A percentile compares a stretch with the other conserved stretches of the same genome.
These are phyloP conservation scores for Plectosphaerella sp. DNA, from an alignment of 2,329 filamentous ascomycete species.

Conservation along the genomic window DNA sequence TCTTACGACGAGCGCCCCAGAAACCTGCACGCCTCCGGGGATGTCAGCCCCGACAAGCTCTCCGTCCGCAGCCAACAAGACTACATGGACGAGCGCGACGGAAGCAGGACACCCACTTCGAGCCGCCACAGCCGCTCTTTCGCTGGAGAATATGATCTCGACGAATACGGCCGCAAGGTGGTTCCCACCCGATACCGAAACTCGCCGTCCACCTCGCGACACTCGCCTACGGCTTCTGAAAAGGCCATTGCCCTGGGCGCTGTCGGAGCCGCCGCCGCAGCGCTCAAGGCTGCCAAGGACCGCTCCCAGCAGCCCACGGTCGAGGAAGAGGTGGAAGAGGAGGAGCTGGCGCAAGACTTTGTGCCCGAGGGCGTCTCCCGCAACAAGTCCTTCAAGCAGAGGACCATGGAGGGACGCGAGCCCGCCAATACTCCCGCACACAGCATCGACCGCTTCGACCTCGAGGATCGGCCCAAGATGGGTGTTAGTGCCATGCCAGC, in stretches of 20 bases:
- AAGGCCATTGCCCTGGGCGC: slow-evolving; percentile 54
- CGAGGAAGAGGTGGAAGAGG: slow-evolving; percentile 24
- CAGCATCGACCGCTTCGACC: slow-evolving; percentile 54
- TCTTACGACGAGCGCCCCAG: slow-evolving; percentile 24
- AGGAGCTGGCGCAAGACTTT: slow-evolving; percentile 21
- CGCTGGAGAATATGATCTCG: slow-evolving; percentile 50
- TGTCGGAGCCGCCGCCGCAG: slow-evolving; percentile 47
- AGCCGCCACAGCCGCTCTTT: slow-evolving; percentile 37
- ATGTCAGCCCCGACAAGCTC: slow-evolving; percentile 35
- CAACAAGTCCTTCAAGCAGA: slow-evolving; percentile 64
- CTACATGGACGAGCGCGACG: slow-evolving; percentile 30
- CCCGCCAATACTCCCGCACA: slow-evolving; percentile 53
- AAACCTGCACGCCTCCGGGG: slow-evolving; percentile 24
- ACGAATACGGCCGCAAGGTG: slow-evolving; percentile 54
- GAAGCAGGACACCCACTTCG: slow-evolving; percentile 28
- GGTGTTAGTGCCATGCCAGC: slow-evolving; percentile 67
- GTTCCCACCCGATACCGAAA: slow-evolving; percentile 37
- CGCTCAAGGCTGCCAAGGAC: slow-evolving; percentile 44
- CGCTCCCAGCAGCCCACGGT: slow-evolving; percentile 33
- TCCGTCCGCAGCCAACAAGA: slow-evolving; percentile 34
- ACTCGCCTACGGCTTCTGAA: slow-evolving; percentile 53
- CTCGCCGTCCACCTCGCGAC: slow-evolving; percentile 47
- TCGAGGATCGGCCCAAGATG: slow-evolving; percentile 52
- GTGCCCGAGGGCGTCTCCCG: slow-evolving; percentile 48
- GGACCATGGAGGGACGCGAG: slow-evolving; percentile 51